These are phyloP conservation scores for Neophaeococcomyces aloes DNA, from an alignment of 2,329 filamentous ascomycete genomes.

Conservation along the genomic window DNA sequence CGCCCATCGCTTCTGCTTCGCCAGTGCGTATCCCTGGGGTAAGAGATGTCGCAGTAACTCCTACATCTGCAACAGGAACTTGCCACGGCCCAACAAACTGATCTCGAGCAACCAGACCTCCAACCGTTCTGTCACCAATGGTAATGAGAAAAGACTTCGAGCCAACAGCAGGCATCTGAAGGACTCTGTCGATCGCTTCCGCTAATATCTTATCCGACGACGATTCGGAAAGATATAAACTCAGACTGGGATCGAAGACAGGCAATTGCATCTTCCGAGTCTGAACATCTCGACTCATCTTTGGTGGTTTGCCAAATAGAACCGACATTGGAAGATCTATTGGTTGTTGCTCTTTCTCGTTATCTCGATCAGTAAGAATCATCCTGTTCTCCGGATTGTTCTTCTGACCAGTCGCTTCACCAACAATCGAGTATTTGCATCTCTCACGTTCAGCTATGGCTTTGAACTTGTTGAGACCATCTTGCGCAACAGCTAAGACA, in stretches of 20 bases:
- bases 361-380: conserved; percentile 67
- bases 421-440: conserved; percentile 87
- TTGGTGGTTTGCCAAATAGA: conserved; percentile 79
- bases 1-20: conserved; percentile 97
- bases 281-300: conserved; percentile 63
- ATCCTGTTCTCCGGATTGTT: conserved; percentile 52
- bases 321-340: conserved; percentile 85
- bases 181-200: conserved; percentile 69
- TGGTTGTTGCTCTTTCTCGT: conserved; percentile 54
- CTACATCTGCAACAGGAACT: conserved; percentile 83
- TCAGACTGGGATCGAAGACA: conserved; percentile 65
- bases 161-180: conserved; percentile 79
- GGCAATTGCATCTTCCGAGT: conserved; percentile 58
- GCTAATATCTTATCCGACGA: conserved; percentile 42
- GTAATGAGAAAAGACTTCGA: conserved; percentile 97
- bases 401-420: conserved; percentile 51
- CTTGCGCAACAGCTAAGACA: conserved; percentile 74
- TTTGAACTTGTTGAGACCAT: conserved; percentile 62
- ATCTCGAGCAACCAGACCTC: conserved; percentile 76
- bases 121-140: conserved; percentile 85
- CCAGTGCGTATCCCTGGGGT: conserved; percentile 62
- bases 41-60: conserved; percentile 78
- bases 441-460: conserved; percentile 68
- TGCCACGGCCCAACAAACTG: conserved; percentile 98
- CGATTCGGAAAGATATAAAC: conserved; percentile 51